Evolutionary conservation across 2,329 filamentous ascomycete species (phyloP).

Genomic region (Aaosphaeria pasadenensis): DNA sequence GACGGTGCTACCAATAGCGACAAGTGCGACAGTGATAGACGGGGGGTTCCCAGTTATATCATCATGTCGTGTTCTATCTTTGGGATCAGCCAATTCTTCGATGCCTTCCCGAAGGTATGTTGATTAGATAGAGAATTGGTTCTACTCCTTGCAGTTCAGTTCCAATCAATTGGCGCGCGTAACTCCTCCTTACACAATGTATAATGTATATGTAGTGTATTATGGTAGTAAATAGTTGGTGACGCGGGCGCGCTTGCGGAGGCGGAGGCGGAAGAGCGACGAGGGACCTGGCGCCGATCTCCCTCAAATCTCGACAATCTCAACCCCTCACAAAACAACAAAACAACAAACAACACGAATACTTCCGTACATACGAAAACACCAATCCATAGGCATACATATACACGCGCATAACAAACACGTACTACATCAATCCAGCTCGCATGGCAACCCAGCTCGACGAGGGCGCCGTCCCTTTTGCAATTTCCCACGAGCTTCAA

Average conservation of each 20-base stretch:
- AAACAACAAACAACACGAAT: not conserved
- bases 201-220: no score
- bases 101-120: no score
- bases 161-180: no score
- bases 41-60: not conserved
- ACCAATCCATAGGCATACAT: conserved; percentile 4
- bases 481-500: conserved; percentile 46
- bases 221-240: no score
- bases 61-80: no score
- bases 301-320: not conserved
- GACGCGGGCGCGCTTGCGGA: no score
- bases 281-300: conserved; percentile 10
- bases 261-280: not conserved
- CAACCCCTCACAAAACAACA: conserved; percentile 19
- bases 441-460: conserved; percentile 45
- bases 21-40: conserved; percentile 18
- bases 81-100: no score
- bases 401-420: conserved; percentile 1
- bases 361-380: not conserved
- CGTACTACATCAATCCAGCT: not conserved
- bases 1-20: conserved; percentile 7
- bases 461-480: conserved; percentile 41
- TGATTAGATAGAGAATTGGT: no score
- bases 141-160: no score
- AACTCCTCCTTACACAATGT: no score